Percentiles rank a stretch among this genome's conserved stretches.
These are phyloP conservation scores for Chlamydomonas eustigma DNA, from an alignment of 139 green algal species.

Conservation along the genomic window DNA sequence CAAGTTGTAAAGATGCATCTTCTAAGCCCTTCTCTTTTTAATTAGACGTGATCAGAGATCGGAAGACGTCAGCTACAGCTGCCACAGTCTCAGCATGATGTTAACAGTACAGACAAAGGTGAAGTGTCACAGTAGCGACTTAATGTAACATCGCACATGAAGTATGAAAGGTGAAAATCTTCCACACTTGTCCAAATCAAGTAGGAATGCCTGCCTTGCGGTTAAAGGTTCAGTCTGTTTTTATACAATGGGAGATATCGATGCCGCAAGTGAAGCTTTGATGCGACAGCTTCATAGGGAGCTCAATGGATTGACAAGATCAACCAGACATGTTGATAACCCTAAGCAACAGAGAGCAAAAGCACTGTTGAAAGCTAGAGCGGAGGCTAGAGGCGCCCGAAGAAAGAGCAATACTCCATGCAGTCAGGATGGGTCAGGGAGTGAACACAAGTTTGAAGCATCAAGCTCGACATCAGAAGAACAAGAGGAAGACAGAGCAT, in stretches of 20 bases:
- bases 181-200: too few relatives aligned
- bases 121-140: too few relatives aligned
- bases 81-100: too few relatives aligned
- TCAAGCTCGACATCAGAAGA: not conserved
- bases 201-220: too few relatives aligned
- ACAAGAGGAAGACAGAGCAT: not conserved
- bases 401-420: not conserved
- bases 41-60: too few relatives aligned
- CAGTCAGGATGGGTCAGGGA: not conserved
- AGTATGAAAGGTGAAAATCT: too few relatives aligned
- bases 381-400: not conserved
- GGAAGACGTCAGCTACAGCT: too few relatives aligned
- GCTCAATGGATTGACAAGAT: slow-evolving; percentile 3
- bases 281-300: slow-evolving; percentile 10
- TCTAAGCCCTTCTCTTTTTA: too few relatives aligned
- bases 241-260: slow-evolving; percentile 16
- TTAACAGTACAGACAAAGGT: too few relatives aligned
- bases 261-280: slow-evolving; percentile 8
- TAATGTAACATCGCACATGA: too few relatives aligned
- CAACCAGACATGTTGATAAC: not conserved
- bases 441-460: not conserved
- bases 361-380: not conserved
- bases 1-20: slow-evolving; percentile 68
- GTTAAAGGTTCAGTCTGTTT: too few relatives aligned
- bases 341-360: not conserved